Evolutionary conservation across 768 basidiomycete species (phyloP).

Genomic region (Naganishia vishniacii): DNA sequence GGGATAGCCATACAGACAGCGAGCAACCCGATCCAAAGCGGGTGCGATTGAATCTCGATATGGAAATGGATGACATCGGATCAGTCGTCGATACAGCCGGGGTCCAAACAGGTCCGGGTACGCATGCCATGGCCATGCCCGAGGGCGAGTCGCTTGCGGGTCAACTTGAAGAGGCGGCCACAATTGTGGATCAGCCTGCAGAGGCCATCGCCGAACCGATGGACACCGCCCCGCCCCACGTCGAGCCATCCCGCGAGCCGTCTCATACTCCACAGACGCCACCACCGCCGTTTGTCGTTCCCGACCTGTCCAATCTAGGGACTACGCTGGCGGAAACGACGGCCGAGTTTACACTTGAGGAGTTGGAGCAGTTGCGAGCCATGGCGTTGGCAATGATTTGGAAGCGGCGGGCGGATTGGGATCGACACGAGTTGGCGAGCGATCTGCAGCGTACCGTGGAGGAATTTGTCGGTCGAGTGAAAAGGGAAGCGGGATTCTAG

Average conservation of each 20-base stretch:
- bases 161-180: slow-evolving; percentile 16
- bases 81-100: not conserved
- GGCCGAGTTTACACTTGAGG: slow-evolving; percentile 65
- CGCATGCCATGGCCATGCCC: slow-evolving; percentile 17
- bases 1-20: slow-evolving; percentile 4
- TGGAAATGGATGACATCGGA: slow-evolving; percentile 2
- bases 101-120: not conserved
- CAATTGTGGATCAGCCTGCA: not conserved
- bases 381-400: slow-evolving; percentile 74
- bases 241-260: not conserved
- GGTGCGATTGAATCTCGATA: not conserved
- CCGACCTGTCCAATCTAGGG: slow-evolving; percentile 55
- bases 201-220: not conserved
- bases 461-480: slow-evolving; percentile 58
- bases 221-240: not conserved
- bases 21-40: slow-evolving; percentile 18
- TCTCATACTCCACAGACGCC: slow-evolving; percentile 6
- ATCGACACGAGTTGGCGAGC: slow-evolving; percentile 61
- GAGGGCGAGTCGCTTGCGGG: not conserved
- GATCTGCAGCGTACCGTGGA: slow-evolving; percentile 59
- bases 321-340: slow-evolving; percentile 58
- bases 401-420: slow-evolving; percentile 75
- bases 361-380: slow-evolving; percentile 89
- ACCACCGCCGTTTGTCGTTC: slow-evolving; percentile 56
- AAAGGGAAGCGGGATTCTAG: slow-evolving; percentile 15